phyloP scores from a whole-genome alignment of 2,329 filamentous ascomycete species.

The Ophiostoma montium region DNA sequence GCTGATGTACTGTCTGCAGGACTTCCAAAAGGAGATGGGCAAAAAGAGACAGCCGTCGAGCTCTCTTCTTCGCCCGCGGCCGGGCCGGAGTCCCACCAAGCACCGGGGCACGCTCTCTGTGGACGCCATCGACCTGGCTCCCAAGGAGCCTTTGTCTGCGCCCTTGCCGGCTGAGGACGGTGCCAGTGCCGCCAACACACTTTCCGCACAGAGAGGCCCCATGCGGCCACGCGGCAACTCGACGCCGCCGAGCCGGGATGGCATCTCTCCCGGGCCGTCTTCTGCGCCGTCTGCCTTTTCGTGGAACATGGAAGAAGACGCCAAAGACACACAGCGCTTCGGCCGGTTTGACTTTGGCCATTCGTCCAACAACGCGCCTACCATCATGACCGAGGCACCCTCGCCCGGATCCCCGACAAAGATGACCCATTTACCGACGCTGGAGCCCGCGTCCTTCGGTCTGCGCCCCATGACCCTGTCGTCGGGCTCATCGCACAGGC shows the following conservation, averaged over 20 bases:
- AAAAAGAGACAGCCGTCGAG: conserved; percentile 31
- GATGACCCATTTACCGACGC: not conserved
- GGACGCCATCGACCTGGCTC: conserved; percentile 37
- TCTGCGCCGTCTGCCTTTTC: conserved; percentile 51
- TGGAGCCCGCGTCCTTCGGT: not conserved
- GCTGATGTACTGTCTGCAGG: conserved; percentile 76
- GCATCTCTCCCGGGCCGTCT: conserved; percentile 47
- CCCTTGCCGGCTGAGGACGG: conserved; percentile 42
- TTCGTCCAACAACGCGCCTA: not conserved
- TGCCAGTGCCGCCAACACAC: conserved; percentile 24
- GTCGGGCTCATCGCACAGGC: no score
- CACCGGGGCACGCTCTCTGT: conserved; percentile 47
- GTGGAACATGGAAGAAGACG: conserved; percentile 39
- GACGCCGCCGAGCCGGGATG: conserved; percentile 30
- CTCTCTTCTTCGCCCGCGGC: conserved; percentile 32
- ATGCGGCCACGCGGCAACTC: conserved; percentile 38
- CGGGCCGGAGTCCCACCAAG: conserved; percentile 42
- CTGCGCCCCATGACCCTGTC: not conserved
- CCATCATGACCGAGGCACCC: not conserved
- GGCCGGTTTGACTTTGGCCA: conserved; percentile 26
- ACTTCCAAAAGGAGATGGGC: conserved; percentile 54
- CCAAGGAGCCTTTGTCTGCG: conserved; percentile 46
- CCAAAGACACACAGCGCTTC: conserved; percentile 25
- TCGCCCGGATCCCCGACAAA: not conserved
- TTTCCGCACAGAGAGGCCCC: conserved; percentile 26